These are phyloP conservation scores for Fraxinus nigra DNA, from an alignment of 305 asterid species.

Conservation along the genomic window DNA sequence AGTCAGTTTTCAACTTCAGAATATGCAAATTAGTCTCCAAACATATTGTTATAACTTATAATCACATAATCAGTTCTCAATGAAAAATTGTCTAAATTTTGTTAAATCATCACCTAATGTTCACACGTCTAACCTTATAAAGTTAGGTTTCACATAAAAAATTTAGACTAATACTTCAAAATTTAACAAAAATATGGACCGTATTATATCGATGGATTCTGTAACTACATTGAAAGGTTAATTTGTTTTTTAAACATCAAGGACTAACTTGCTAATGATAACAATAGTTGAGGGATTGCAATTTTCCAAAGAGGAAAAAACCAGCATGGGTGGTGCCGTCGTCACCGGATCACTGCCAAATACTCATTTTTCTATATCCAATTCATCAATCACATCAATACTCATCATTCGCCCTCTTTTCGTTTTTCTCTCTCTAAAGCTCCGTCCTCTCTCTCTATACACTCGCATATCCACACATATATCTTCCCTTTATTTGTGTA, in stretches of 20 bases:
- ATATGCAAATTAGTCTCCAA: neutral
- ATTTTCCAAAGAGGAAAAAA: slow-evolving; percentile 13
- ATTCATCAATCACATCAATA: neutral
- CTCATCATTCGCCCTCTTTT: slow-evolving; percentile 10
- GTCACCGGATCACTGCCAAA: slow-evolving; percentile 35
- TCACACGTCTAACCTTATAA: neutral
- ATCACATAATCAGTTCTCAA: neutral
- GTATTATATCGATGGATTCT: neutral
- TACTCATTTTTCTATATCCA: slow-evolving; percentile 7
- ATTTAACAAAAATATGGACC: neutral
- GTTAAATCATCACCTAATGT: neutral
- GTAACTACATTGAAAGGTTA: neutral
- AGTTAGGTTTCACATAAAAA: neutral
- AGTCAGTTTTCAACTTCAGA: neutral
- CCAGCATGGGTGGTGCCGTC: slow-evolving; percentile 35
- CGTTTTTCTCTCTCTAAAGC: neutral
- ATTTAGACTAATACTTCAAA: neutral
- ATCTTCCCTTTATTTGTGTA: slow-evolving; percentile 4
- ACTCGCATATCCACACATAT: slow-evolving; percentile 2
- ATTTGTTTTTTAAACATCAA: neutral
- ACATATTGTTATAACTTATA: neutral
- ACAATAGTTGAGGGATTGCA: neutral
- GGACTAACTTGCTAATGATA: neutral
- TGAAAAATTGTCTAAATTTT: neutral
- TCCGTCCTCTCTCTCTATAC: slow-evolving; percentile 12